Conservation (phyloP, 192 early-diverging fungal species). For the Coemansia sp. region DNA sequence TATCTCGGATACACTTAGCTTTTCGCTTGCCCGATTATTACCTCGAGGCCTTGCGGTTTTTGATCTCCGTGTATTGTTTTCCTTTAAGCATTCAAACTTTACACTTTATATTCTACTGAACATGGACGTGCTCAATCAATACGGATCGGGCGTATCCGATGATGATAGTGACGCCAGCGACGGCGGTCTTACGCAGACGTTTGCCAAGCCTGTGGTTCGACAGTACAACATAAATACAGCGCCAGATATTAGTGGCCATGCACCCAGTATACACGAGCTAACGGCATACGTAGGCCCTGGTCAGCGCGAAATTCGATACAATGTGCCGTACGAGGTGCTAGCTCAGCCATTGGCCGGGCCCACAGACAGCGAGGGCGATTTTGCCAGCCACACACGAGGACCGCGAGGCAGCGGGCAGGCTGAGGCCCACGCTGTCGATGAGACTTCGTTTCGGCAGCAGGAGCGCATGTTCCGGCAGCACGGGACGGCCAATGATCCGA, state of each 20-base stretch:
- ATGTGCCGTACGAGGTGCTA: conserved; percentile 30
- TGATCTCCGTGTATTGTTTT: no score
- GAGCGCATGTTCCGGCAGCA: conserved; percentile 81
- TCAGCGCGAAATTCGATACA: conserved; percentile 28
- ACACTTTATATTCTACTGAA: background rate
- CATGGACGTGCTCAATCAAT: conserved; percentile 44
- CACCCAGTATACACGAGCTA: conserved; percentile 1
- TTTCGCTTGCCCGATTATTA: background rate
- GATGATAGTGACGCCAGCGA: conserved; percentile 23
- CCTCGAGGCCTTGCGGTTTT: background rate
- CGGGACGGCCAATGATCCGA: conserved; percentile 85
- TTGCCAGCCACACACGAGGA: conserved; percentile 13
- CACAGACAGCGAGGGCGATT: conserved; percentile 25
- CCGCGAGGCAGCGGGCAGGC: conserved; percentile 22
- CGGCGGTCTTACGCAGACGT: background rate
- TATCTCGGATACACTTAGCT: background rate
- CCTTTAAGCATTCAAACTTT: no score
- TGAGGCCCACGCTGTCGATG: conserved; percentile 39
- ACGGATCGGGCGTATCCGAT: conserved; percentile 38
- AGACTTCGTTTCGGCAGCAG: conserved; percentile 71
- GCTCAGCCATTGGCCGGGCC: conserved; percentile 40
- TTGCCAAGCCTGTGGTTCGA: conserved; percentile 27
- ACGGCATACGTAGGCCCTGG: conserved; percentile 20
- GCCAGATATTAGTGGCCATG: conserved; percentile 25
- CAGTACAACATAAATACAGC: conserved; percentile 47